Conservation (phyloP, 2,329 filamentous ascomycete species). For the Plectosphaerella cucumerina region DNA sequence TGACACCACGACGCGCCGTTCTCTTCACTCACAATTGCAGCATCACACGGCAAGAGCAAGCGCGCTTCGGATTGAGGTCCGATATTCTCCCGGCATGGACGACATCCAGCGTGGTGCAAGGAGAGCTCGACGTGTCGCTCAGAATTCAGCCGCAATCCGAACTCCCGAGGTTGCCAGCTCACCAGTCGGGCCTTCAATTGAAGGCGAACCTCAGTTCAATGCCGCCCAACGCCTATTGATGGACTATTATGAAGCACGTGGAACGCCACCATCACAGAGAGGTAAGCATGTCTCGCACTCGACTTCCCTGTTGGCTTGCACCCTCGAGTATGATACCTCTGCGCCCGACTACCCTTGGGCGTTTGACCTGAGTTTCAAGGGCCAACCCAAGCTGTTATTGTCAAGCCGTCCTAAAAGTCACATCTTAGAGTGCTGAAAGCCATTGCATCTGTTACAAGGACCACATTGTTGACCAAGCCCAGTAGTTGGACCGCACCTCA, state of each 20-base stretch:
- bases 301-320: too few relatives aligned
- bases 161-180: conserved; percentile 1
- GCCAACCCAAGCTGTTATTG: too few relatives aligned
- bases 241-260: conserved; percentile 1
- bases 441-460: too few relatives aligned
- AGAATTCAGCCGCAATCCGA: neutral
- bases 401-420: too few relatives aligned
- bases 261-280: neutral
- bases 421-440: too few relatives aligned
- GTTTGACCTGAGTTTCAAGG: too few relatives aligned
- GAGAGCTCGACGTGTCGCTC: conserved; percentile 2
- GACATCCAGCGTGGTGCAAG: conserved; percentile 2
- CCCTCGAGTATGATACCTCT: too few relatives aligned
- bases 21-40: neutral
- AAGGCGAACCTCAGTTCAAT: neutral
- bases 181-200: neutral
- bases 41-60: neutral
- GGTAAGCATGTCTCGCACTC: neutral
- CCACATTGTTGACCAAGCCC: neutral
- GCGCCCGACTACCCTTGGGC: too few relatives aligned
- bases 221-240: conserved; percentile 1
- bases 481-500: neutral
- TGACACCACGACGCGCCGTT: neutral
- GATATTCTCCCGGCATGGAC: neutral
- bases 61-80: too few relatives aligned